Evolutionary conservation across 2,329 filamentous ascomycete genomes (phyloP).

Genomic region (Xenosphaeropsis pyriputrescens): DNA sequence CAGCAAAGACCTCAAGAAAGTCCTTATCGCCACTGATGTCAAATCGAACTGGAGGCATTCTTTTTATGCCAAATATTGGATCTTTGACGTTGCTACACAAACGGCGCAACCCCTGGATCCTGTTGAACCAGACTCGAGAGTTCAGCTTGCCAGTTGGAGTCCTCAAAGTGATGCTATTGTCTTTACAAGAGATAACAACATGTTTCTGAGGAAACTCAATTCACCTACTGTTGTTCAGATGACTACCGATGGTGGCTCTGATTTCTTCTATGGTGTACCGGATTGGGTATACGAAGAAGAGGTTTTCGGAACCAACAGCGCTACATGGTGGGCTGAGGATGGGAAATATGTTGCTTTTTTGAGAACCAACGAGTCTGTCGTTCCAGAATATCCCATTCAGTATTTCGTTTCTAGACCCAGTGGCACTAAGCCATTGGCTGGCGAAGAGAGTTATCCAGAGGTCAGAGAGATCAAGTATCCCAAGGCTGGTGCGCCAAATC

Average conservation of each 20-base stretch:
- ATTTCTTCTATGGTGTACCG: slow-evolving; percentile 90
- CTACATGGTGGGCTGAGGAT: slow-evolving; percentile 90
- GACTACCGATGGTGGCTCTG: slow-evolving; percentile 71
- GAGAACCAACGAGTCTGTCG: slow-evolving; percentile 81
- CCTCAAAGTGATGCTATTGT: slow-evolving; percentile 74
- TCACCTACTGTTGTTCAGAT: slow-evolving; percentile 35
- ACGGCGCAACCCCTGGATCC: slow-evolving; percentile 65
- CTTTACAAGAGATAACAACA: slow-evolving; percentile 84
- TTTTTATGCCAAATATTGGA: slow-evolving; percentile 73
- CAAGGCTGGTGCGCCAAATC: slow-evolving; percentile 88
- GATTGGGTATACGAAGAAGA: slow-evolving; percentile 95
- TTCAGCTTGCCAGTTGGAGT: slow-evolving; percentile 84
- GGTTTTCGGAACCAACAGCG: slow-evolving; percentile 64
- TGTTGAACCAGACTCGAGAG: slow-evolving; percentile 40
- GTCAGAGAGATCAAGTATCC: slow-evolving; percentile 91
- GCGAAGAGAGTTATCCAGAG: slow-evolving; percentile 82
- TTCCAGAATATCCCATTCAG: slow-evolving; percentile 84
- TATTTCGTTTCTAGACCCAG: slow-evolving; percentile 86
- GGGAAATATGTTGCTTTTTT: slow-evolving; percentile 85
- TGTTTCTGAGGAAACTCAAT: slow-evolving; percentile 61
- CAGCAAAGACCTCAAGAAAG: slow-evolving; percentile 72
- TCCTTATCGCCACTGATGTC: slow-evolving; percentile 62
- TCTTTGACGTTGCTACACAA: slow-evolving; percentile 79
- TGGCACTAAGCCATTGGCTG: slow-evolving; percentile 48
- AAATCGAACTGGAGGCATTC: slow-evolving; percentile 84